Evolutionary conservation across 305 asterid species (phyloP), one percentile per base, ranked within the genome.

Genomic region (Andrographis paniculata): DNA sequence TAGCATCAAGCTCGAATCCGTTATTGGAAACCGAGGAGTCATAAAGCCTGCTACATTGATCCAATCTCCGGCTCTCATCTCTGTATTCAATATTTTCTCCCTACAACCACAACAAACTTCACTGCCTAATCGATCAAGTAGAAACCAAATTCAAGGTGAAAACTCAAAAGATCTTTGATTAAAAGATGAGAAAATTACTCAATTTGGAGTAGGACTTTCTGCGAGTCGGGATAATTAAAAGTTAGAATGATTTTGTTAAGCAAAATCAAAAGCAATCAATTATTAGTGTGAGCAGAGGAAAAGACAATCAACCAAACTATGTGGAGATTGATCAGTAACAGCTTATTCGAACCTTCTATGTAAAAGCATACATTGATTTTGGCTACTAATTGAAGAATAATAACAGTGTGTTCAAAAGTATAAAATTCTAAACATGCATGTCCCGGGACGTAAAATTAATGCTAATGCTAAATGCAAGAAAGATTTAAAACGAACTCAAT

Each of bases 221-320:
- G 94, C 12, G 99, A 92, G 62, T 87, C 96, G 1, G 94, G 95
- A 58, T 92, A 95, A 40, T n/a, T n/a, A n/a, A n/a, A 52, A 27
- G 46, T 35, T 19, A 6, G 14, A 18, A 36, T 24, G 35, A 45
- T 27, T 21, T 9, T 43, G 31, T 17, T 31, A 50, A 19, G 49
- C 23, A 15, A 39, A 36, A 19, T 9, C 9, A 15, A n/a, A 37
- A 19, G 14, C 14, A 41, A 31, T 10, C 17, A 14, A 15, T 21
- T 16, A 14, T 3, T 10, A 44, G 13, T n/a, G 5, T 17, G 19
- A 45, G 38, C 14, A 35, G 4, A 11, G 40, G 1, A 35, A 35
- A 13, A 16, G 12, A n/a, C 2, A 35, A 35, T 16, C 14, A 35
- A 11, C 16, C 14, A n/a, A 12, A 5, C n/a, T 16, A 11, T 4